Evolutionary conservation across 176 grass and related monocot genomes (phyloP), one percentile per base, ranked within the genome.

Genomic region (Chrysopogon serrulatus): DNA sequence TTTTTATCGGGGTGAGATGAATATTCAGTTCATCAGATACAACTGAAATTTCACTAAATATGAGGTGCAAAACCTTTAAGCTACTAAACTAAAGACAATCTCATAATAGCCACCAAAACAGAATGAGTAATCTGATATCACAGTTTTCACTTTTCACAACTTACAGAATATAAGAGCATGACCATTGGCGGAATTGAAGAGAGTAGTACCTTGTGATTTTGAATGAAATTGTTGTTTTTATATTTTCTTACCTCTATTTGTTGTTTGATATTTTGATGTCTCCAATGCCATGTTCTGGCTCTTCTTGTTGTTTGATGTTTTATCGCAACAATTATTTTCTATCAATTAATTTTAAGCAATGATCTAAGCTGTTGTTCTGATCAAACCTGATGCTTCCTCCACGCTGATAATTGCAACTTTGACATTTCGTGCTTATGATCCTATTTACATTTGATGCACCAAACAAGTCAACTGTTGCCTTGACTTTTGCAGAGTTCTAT

Each of bases 401-500:
- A 35, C 43, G n/a, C 28, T 15, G 11, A 45, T 47, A 43, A 43
- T 11, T 72, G 24, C 40, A 71, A 8, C 41, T 16, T 27, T 2
- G 16, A 6, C 10, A 13, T 42, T 42, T 70, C 67, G 16, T 70
- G 66, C 15, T 68, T 68, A 68, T n/a, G 35, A 68, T 68, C 23
- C 68, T 44, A 43, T 44, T 72, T 72, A 72, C 15, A 72, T 72
- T 16, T 44, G 69, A 73, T 19, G 9, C 24, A 72, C 26, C 26
- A 32, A 48, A 73, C 16, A 48, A 48, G 42, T 48, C 70, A 32
- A 33, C 0, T 49, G 9, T 49, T 33, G 17, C 45, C 74, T 65
- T 75, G 68, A 9, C 45, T 81, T 81, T 75, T 75, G 69, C 67
- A 74, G 67, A 43, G 60, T 51, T 87, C 9, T 35, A 66, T 48